Evolutionary conservation across 192 early-diverging fungal genomes (phyloP).

Genomic region (Backusella circina): DNA sequence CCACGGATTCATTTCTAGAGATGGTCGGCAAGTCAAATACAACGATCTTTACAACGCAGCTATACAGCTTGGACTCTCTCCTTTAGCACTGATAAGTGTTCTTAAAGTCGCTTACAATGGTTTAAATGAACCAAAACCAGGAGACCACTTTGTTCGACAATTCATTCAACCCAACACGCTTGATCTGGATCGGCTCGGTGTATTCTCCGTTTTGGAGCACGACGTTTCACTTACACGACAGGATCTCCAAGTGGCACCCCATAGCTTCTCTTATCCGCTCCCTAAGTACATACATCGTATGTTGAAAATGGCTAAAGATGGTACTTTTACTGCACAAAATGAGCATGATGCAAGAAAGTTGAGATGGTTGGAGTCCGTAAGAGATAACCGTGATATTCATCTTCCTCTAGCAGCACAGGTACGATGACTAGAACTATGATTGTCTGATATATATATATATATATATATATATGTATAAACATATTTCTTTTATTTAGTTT

Average conservation of each 20-base stretch:
- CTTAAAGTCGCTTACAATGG: background rate
- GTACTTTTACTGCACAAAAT: background rate
- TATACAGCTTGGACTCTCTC: background rate
- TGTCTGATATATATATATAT: background rate
- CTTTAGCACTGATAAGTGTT: background rate
- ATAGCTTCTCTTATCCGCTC: background rate
- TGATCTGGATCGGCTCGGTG: background rate
- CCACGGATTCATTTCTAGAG: conserved; percentile 13
- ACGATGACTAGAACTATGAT: background rate
- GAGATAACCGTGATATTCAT: background rate
- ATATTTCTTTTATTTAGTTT: background rate
- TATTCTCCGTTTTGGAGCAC: background rate
- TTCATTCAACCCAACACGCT: background rate
- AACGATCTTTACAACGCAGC: background rate
- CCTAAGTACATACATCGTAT: background rate
- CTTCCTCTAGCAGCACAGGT: background rate
- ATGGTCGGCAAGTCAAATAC: background rate
- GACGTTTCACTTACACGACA: conserved; percentile 7
- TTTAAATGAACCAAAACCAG: background rate
- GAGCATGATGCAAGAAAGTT: background rate
- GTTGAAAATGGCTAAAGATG: background rate
- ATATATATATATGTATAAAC: background rate
- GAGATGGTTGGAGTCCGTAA: background rate
- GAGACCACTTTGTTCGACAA: background rate
- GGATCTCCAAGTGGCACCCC: background rate